Evolutionary conservation across 768 basidiomycete species (phyloP), one percentile per base, ranked within the genome.

Genomic region (Suillus sp.): DNA sequence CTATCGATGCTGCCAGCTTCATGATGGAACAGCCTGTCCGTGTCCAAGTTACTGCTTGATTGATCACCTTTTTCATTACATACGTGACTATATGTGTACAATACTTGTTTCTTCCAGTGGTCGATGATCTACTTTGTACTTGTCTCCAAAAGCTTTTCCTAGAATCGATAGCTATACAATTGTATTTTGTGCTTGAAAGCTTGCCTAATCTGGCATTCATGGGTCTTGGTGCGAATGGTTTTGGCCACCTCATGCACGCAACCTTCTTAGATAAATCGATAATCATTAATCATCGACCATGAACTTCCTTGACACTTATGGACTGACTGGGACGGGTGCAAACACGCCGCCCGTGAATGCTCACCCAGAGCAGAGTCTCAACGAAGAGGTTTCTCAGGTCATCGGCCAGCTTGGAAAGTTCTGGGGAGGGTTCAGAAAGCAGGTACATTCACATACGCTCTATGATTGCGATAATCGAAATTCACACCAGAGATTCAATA

Each of bases 371-470:
- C 81, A 73, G 47, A 85, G 81, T 62, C 78, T 97, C 50, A 89
- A 96, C 70, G 90, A 96, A 70, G 95, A 97, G 74, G 92, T 97
- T 16, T 83, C 84, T 2, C 90, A 96, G 70, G 95, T 95, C 27
- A 86, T 96, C 47, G 92, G 92, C n/a, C 90, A 93, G 70, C 79
- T 96, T 14, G 87, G 89, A 34, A 82, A 89, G 59, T 89, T 95
- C 72, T 97, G 95, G 95, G 93, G 93, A 51, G 91, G 93, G 35
- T 91, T 96, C 71, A 86, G 88, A 80, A 92, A 90, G 74, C 94
- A 95, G 87, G 94, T 87, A 68, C 66, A 86, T 70, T 57, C 27
- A 40, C 25, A 40, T 40, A 56, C 4, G n/a, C 50, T 56, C 40
- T 27, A 34, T 32, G 25, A 56, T 35, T 10, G n/a, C 43, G 53